These are phyloP conservation scores for Populus tomentosa DNA, from an alignment of 441 rosid genomes.

Conservation along the genomic window DNA sequence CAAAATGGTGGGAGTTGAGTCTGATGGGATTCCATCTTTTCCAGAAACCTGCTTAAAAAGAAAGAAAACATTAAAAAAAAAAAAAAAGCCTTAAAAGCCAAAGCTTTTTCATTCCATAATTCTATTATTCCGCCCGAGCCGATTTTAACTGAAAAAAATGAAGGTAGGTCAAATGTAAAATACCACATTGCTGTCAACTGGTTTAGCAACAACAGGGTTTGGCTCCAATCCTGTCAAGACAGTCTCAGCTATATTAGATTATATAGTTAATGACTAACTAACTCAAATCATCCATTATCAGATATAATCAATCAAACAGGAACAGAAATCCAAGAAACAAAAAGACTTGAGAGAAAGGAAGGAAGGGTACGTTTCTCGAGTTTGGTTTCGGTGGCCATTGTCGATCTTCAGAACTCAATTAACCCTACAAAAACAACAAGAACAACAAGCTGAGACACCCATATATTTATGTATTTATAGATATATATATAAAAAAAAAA, in stretches of 20 bases:
- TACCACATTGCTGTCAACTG: slow-evolving; percentile 10
- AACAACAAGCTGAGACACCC: not conserved
- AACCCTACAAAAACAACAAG: slow-evolving; percentile 1
- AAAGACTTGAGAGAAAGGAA: not conserved
- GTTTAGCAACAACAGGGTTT: not conserved
- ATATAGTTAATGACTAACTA: slow-evolving; percentile 2
- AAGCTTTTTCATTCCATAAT: not conserved
- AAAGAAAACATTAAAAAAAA: not conserved
- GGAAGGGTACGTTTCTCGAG: slow-evolving; percentile 26
- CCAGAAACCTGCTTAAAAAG: slow-evolving; percentile 27
- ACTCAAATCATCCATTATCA: not conserved
- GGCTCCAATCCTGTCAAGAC: slow-evolving; percentile 20
- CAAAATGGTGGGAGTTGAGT: slow-evolving; percentile 17
- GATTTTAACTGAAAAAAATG: not conserved
- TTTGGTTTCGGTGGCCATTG: slow-evolving; percentile 32
- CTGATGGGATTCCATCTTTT: slow-evolving; percentile 30
- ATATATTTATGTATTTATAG: not conserved
- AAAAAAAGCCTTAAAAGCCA: not conserved
- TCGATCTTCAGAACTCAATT: slow-evolving; percentile 16
- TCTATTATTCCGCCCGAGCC: not conserved
- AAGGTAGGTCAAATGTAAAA: not conserved
- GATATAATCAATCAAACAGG: not conserved
- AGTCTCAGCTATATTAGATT: slow-evolving; percentile 24
- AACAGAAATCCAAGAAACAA: not conserved
- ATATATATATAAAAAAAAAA: not conserved